Evolutionary conservation across 805 yeast species (phyloP).

Genomic region (Barnettozyma pratensis): DNA sequence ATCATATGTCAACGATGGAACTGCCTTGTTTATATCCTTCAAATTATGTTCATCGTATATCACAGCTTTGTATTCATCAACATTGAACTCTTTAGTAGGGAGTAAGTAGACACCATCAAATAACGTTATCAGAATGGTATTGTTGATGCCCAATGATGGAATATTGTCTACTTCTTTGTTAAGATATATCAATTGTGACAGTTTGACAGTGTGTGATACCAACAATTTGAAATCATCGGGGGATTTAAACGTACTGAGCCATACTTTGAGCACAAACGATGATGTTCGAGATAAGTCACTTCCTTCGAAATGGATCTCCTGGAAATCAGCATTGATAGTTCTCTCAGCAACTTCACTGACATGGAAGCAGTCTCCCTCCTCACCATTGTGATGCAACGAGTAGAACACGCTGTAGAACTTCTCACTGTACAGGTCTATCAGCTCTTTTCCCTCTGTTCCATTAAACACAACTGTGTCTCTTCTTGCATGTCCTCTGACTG

Average conservation of each 20-base stretch:
- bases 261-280: conserved; percentile 16
- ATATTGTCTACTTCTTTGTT: conserved; percentile 26
- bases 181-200: conserved; percentile 28
- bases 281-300: conserved; percentile 4
- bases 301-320: conserved; percentile 21
- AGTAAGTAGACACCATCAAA: conserved; percentile 27
- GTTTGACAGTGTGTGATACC: conserved; percentile 21
- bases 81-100: conserved; percentile 8
- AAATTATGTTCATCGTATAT: conserved; percentile 3
- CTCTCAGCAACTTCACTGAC: conserved; percentile 30
- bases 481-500: not conserved
- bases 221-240: conserved; percentile 23
- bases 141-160: conserved; percentile 10
- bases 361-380: conserved; percentile 25
- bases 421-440: conserved; percentile 17
- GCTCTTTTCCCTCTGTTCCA: not conserved
- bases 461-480: not conserved
- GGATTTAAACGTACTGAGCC: conserved; percentile 12
- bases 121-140: conserved; percentile 25
- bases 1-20: conserved; percentile 32
- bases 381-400: conserved; percentile 28
- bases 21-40: conserved; percentile 4
- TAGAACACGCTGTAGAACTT: conserved; percentile 31
- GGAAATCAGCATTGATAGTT: conserved; percentile 27
- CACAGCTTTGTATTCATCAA: conserved; percentile 8